Conservation (phyloP, 148 eudicot genomes). For the Silene latifolia region DNA sequence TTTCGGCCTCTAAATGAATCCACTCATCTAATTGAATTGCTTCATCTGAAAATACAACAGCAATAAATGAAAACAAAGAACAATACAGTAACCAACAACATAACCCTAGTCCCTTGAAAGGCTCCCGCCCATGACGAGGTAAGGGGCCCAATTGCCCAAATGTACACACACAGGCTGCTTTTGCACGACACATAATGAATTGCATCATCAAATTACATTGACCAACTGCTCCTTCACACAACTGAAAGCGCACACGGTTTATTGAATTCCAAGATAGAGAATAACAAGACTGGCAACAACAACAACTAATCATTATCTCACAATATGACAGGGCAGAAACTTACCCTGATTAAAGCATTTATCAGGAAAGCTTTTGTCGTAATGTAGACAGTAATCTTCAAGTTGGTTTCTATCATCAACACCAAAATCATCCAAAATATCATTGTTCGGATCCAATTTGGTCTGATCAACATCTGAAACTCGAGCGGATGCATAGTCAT, state of each 20-base stretch:
- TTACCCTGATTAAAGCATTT: constrained; percentile 42
- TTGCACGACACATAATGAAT: too few relatives aligned
- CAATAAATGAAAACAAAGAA: constrained; percentile 4
- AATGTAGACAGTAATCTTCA: constrained; percentile 26
- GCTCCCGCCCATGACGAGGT: too few relatives aligned
- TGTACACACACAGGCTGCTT: too few relatives aligned
- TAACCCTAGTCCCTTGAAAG: too few relatives aligned
- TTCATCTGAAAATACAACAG: constrained; percentile 37
- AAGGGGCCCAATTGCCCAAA: too few relatives aligned
- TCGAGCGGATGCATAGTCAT: constrained; percentile 21
- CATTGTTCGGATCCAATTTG: constrained; percentile 24
- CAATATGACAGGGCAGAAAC: constrained; percentile 15
- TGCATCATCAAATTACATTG: too few relatives aligned
- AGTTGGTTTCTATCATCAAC: constrained; percentile 34
- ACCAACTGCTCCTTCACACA: too few relatives aligned
- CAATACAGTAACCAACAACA: background rate
- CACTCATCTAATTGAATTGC: constrained; percentile 50
- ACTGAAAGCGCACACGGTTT: too few relatives aligned
- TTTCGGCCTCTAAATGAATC: constrained; percentile 59
- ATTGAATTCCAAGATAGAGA: too few relatives aligned
- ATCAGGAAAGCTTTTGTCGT: constrained; percentile 32
- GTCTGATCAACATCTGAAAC: constrained; percentile 21
- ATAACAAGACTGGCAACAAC: too few relatives aligned
- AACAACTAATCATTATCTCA: too few relatives aligned
- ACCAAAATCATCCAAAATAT: constrained; percentile 34